Percentiles rank a stretch among this genome's conserved stretches.
Conservation (phyloP, 2,329 filamentous ascomycete genomes). For the Fonsecaea erecta region DNA sequence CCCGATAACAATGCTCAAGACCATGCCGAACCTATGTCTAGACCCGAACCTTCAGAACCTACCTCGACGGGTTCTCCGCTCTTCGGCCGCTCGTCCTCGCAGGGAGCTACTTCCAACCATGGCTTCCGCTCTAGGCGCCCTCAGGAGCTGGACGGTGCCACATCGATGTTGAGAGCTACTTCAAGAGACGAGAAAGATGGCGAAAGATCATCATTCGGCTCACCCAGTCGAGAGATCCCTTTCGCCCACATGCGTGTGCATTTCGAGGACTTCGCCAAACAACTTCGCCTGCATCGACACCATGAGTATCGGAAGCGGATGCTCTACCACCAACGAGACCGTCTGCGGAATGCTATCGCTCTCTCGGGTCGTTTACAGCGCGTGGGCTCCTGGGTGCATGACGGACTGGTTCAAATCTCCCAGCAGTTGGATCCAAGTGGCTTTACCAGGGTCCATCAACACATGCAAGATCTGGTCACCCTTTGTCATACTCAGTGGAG, state of each 20-base stretch:
- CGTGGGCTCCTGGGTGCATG: conserved; percentile 48
- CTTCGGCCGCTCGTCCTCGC: conserved; percentile 13
- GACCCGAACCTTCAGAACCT: conserved; percentile 29
- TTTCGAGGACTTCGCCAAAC: conserved; percentile 51
- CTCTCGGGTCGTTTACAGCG: conserved; percentile 50
- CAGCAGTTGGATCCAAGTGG: conserved; percentile 52
- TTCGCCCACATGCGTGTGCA: conserved; percentile 41
- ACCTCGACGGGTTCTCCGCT: conserved; percentile 24
- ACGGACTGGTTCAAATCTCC: conserved; percentile 51
- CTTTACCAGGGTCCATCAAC: conserved; percentile 52
- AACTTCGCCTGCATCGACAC: conserved; percentile 49
- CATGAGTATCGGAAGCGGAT: conserved; percentile 48
- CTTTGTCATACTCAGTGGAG: conserved; percentile 45
- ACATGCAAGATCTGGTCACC: conserved; percentile 51
- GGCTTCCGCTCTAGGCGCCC: conserved; percentile 3
- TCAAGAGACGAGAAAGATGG: not conserved
- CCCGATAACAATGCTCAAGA: conserved; percentile 32
- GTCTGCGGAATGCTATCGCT: conserved; percentile 50
- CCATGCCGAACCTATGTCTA: conserved; percentile 34
- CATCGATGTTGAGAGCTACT: conserved; percentile 7
- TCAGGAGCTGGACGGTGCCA: conserved; percentile 4
- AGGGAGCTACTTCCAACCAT: conserved; percentile 15
- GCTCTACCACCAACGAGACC: conserved; percentile 47
- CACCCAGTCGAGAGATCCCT: conserved; percentile 26
- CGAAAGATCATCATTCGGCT: not conserved